Evolutionary conservation across 2,329 filamentous ascomycete species (phyloP), one percentile per base, ranked within the genome.

Genomic region (Graphilbum fragrans): DNA sequence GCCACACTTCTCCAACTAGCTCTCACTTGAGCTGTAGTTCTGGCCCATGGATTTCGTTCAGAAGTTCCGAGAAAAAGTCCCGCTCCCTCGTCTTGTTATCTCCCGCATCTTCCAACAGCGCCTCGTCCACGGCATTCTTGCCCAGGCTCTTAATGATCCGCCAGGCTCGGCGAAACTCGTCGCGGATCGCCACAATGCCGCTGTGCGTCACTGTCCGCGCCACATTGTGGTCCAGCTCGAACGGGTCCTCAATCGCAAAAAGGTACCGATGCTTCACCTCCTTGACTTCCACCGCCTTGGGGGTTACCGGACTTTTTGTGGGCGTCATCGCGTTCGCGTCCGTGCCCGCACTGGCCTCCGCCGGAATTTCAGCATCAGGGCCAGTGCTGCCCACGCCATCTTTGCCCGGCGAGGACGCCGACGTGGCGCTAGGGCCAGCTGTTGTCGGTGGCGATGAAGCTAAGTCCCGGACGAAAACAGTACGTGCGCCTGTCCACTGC

Each of bases 211-310:
- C 86, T 0, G 86, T 94, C 38, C 86, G 70, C 3, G 84, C 88
- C 27, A 94, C 82, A 51, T 94, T 95, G 60, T 94, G 86, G 33
- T 86, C 80, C 2, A 79, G 62, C 62, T 94, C 86, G 53, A 94
- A 94, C 0, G 88, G 88, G 56, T 94, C 88, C 56, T 94, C 88
- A 45, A 95, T 88, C 25, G 86, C 85, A 49, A 94, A 83, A 5
- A 94, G 70, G 57, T 86, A 94, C 12, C 86, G 77, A 53, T 87
- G 77, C 2, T 83, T 75, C 14, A 90, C 71, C 53, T 87, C 83
- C 50, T 82, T 84, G 39, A 72, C 53, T 25, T 71, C 66, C 5
- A 54, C 53, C 11, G 55, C 48, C 39, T 61, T 64, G 3, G 51
- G 42, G 8, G 52, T 45, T 10, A 20, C 8, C 29, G 41, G 11